Evolutionary conservation across 176 grass and related monocot species (phyloP).

Genomic region (Poa annua): DNA sequence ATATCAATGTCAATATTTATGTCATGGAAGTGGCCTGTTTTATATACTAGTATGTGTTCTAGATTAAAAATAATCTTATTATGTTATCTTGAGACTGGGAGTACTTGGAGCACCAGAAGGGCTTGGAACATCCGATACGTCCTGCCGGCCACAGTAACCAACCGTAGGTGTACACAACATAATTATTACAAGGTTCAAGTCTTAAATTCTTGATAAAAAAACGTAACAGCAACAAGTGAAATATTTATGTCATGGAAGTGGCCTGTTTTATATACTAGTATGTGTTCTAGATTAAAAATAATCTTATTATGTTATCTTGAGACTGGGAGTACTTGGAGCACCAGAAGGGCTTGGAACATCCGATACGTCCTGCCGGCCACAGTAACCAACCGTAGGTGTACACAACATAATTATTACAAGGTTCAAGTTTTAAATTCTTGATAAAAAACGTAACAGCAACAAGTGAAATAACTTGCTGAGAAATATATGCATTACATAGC

Average conservation of each 20-base stretch:
- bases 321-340: not conserved
- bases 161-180: not conserved
- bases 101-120: not conserved
- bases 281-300: not conserved
- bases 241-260: not conserved
- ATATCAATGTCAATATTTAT: not conserved
- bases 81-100: not conserved
- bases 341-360: not conserved
- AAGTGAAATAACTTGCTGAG: too few relatives aligned
- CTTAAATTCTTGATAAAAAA: not conserved
- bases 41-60: not conserved
- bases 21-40: not conserved
- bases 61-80: not conserved
- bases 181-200: not conserved
- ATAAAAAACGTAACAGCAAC: too few relatives aligned
- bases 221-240: not conserved
- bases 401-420: not conserved
- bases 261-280: not conserved
- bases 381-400: too few relatives aligned
- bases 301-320: not conserved
- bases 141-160: too few relatives aligned
- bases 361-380: too few relatives aligned
- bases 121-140: too few relatives aligned
- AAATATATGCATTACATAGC: too few relatives aligned
- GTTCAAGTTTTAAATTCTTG: not conserved